Conservation (phyloP, 2,329 filamentous ascomycete genomes). For the Coniochaeta sp. region DNA sequence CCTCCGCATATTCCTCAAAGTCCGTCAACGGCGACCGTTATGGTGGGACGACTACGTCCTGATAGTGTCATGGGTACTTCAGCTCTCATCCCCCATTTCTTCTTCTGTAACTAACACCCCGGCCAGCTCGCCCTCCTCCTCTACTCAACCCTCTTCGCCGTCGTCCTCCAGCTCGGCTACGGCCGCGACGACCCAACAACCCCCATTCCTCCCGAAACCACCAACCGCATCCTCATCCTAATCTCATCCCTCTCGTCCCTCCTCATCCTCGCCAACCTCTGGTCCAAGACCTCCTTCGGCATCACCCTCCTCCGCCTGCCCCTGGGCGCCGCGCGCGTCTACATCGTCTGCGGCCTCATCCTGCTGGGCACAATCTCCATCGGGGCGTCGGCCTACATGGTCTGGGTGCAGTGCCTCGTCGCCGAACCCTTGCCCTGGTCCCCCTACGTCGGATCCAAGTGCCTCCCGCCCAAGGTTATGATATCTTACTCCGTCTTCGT, state of each 20-base stretch:
- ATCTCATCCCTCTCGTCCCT: conserved; percentile 6
- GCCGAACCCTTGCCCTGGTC: neutral
- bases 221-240: conserved; percentile 3
- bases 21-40: neutral
- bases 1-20: neutral
- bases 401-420: conserved; percentile 16
- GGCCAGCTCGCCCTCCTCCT: conserved; percentile 7
- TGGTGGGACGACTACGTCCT: conserved; percentile 5
- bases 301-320: conserved; percentile 22
- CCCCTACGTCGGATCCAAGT: neutral
- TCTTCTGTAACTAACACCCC: neutral
- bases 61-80: conserved; percentile 3
- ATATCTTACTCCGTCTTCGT: neutral
- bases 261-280: conserved; percentile 21
- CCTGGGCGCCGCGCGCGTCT: conserved; percentile 13
- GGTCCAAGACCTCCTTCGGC: conserved; percentile 29
- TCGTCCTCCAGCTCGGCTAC: conserved; percentile 8
- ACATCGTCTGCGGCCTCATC: conserved; percentile 22
- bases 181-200: conserved; percentile 7
- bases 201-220: neutral
- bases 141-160: conserved; percentile 4
- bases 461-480: neutral
- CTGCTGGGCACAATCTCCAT: conserved; percentile 20
- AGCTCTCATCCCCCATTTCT: too few relatives aligned
- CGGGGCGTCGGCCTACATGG: conserved; percentile 11